Evolutionary conservation across 306 rosid genomes (phyloP).

Genomic region (Myrica gale): DNA sequence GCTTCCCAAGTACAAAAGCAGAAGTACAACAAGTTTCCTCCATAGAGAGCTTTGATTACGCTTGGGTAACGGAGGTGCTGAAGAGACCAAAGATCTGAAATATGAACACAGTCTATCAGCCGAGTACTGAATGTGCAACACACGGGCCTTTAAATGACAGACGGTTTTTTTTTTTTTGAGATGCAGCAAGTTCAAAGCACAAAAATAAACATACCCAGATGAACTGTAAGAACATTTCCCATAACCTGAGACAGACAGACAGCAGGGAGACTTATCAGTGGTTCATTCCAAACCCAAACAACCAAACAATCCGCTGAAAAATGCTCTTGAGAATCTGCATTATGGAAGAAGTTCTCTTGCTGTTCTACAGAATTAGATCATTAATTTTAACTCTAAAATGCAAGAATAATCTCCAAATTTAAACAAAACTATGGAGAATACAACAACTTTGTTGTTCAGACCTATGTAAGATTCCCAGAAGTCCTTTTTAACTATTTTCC

Average conservation of each 20-base stretch:
- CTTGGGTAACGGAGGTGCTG: slow-evolving; percentile 39
- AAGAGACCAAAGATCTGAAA: slow-evolving; percentile 53
- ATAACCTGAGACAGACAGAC: slow-evolving; percentile 54
- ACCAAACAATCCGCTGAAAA: background rate
- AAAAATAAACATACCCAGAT: slow-evolving; percentile 54
- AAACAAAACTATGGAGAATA: too few species aligned
- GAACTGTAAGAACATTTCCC: slow-evolving; percentile 61
- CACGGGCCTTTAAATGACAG: background rate
- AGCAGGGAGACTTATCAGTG: slow-evolving; percentile 17
- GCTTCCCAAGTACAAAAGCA: slow-evolving; percentile 51
- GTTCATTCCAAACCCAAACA: slow-evolving; percentile 3
- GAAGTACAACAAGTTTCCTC: slow-evolving; percentile 40
- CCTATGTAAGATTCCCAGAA: too few species aligned
- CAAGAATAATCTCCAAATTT: background rate
- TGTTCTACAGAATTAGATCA: background rate
- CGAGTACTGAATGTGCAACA: background rate
- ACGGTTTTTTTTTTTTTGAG: background rate
- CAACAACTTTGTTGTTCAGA: too few species aligned
- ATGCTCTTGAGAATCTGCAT: background rate
- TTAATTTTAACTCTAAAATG: background rate
- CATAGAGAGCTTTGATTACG: slow-evolving; percentile 26
- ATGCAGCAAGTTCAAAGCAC: slow-evolving; percentile 1
- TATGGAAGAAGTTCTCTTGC: background rate
- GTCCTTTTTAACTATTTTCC: too few species aligned
- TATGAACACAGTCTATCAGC: background rate